A percentile compares a stretch with the other conserved stretches of the same genome.
Evolutionary conservation across 495 filamentous ascomycete genomes (phyloP).

Genomic region (Elaphomyces granulatus): DNA sequence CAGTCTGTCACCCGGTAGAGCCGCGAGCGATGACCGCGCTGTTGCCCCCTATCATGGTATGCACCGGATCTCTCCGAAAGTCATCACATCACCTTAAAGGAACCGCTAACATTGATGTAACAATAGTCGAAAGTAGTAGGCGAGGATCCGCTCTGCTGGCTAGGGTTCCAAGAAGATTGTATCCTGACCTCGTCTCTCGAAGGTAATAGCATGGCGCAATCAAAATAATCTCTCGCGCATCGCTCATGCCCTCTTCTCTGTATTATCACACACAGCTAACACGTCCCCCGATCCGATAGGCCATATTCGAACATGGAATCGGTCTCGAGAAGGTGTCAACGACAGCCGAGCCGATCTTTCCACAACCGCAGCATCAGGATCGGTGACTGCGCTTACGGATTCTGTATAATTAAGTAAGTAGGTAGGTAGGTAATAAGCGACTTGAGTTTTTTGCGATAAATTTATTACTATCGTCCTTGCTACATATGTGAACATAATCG

Average conservation of each 20-base stretch:
- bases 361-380: not conserved
- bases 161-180: constrained; percentile 79
- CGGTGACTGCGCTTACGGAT: no score
- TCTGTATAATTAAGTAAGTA: no score
- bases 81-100: not conserved
- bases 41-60: constrained; percentile 84
- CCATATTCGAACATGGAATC: constrained; percentile 77
- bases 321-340: constrained; percentile 48
- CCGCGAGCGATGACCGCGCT: constrained; percentile 65
- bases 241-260: constrained; percentile 2
- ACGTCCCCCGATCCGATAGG: constrained; percentile 30
- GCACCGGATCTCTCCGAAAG: constrained; percentile 8
- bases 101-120: constrained; percentile 1
- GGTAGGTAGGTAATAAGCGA: no score
- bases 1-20: constrained; percentile 62
- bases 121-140: constrained; percentile 69
- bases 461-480: no score
- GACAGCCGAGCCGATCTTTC: constrained; percentile 4
- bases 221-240: constrained; percentile 1
- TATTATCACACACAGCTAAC: constrained; percentile 8
- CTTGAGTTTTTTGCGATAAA: no score
- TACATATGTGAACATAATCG: no score
- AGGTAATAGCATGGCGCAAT: constrained; percentile 35
- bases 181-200: constrained; percentile 83
- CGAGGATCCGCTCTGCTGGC: constrained; percentile 72